A percentile compares a stretch with the other conserved stretches of the same genome.
Evolutionary conservation across 164 flowering plant species (phyloP).

Genomic region (Chloranthus sessilifolius): DNA sequence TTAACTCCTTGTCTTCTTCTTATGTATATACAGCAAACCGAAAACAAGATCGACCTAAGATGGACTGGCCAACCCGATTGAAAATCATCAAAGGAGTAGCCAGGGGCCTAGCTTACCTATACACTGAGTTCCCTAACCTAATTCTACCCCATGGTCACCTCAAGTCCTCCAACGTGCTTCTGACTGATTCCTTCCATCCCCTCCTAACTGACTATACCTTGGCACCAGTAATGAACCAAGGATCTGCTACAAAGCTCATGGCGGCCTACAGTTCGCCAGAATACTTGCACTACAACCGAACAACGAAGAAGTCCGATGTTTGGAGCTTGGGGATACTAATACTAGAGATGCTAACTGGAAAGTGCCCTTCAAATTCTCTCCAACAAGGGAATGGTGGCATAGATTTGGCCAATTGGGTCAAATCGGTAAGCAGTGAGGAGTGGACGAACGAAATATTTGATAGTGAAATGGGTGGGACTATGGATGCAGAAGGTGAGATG

Average conservation of each 20-base stretch:
- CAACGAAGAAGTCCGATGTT: not conserved
- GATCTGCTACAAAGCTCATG: not conserved
- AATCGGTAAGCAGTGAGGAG: not conserved
- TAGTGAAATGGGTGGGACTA: not conserved
- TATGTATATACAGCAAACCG: constrained; percentile 12
- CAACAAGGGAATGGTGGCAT: not conserved
- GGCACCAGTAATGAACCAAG: not conserved
- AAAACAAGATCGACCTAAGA: not conserved
- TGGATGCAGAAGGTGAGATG: constrained; percentile 2
- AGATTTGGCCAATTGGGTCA: constrained; percentile 1
- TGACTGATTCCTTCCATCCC: not conserved
- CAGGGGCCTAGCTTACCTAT: constrained; percentile 1
- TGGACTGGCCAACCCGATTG: constrained; percentile 2
- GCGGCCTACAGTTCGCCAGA: not conserved
- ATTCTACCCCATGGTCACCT: constrained; percentile 4
- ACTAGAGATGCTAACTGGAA: constrained; percentile 1
- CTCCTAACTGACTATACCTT: constrained; percentile 2
- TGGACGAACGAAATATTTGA: not conserved
- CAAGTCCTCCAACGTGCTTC: constrained; percentile 1
- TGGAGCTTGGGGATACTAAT: constrained; percentile 2
- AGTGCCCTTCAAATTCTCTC: not conserved
- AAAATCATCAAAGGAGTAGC: constrained; percentile 4
- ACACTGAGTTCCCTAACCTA: constrained; percentile 1
- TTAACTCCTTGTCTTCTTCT: too few relatives aligned
- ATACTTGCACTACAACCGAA: not conserved